Evolutionary conservation across 371 early-diverging fungal species (phyloP), one percentile per base, ranked within the genome.

Genomic region (Coemansia sp.): DNA sequence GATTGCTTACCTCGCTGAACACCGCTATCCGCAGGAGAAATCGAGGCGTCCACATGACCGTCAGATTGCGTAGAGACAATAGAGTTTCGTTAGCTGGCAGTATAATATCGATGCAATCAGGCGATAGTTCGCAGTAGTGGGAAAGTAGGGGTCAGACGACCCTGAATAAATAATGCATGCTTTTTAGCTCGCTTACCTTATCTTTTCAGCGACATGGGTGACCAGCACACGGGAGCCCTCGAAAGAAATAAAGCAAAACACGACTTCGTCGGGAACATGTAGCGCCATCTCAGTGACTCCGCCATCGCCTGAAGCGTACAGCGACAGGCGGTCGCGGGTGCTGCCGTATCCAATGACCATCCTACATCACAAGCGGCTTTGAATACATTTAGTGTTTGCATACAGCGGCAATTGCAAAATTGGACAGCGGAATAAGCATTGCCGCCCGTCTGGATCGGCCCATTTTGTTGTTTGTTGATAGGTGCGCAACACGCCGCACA

Each of bases 141-240:
- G 14, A 26, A 10, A 11, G 24, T 39, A 37, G 45, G 45, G 45
- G 45, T 45, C 45, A 45, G 45, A n/a, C 45, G 42, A 7, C 26
- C n/a, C 16, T 39, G 40, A 21, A 39, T 10, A n/a, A 16, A 59
- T 27, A 16, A 45, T 14, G 13, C 21, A 26, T 16, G 58, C 26
- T 26, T 21, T 50, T 51, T 13, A 48, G 26, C 22, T 13, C 11
- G 34, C 67, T 61, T 71, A 67, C 75, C 75, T 75, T 57, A 75
- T 71, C 52, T 75, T 75, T 37, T 75, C 71, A 7, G 75, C 66
- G 21, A 75, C 75, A n/a, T 75, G 75, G 34, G 71, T 75, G 57
- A 75, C 64, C 53, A 75, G 64, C 63, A 75, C 71, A 18, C 63
- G 61, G 16, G 75, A 63, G 29, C 75, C 71, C 26, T 75, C 75